Evolutionary conservation across 2,329 filamentous ascomycete genomes (phyloP).

Genomic region (Thelonectria rubi): DNA sequence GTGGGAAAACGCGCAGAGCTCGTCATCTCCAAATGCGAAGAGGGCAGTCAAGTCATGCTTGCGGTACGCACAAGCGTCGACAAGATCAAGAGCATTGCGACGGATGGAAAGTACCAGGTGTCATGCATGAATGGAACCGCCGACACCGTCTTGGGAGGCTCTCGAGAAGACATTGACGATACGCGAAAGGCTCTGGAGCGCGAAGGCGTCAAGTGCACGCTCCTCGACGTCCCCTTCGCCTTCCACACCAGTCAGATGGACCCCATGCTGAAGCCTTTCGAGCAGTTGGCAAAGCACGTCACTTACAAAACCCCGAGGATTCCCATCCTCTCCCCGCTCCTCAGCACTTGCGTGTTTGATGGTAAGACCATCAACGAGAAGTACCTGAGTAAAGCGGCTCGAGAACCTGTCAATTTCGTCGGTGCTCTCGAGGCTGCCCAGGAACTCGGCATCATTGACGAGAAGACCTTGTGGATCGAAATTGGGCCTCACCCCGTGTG

Average conservation of each 20-base stretch:
- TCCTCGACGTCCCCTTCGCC: slow-evolving; percentile 47
- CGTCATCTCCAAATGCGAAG: slow-evolving; percentile 53
- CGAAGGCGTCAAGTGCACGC: slow-evolving; percentile 41
- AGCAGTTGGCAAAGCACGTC: slow-evolving; percentile 30
- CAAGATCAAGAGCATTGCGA: slow-evolving; percentile 17
- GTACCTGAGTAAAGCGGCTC: slow-evolving; percentile 6
- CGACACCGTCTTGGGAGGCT: slow-evolving; percentile 60
- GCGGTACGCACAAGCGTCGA: slow-evolving; percentile 35
- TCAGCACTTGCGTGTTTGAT: not conserved
- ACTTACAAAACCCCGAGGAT: slow-evolving; percentile 3
- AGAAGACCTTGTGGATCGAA: slow-evolving; percentile 8
- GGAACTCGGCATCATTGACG: not conserved
- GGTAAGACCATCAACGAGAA: not conserved
- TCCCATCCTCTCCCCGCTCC: slow-evolving; percentile 15
- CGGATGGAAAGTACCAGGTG: slow-evolving; percentile 34
- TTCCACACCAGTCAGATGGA: slow-evolving; percentile 50
- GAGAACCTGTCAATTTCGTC: slow-evolving; percentile 9
- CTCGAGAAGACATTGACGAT: slow-evolving; percentile 11
- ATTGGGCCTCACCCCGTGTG: slow-evolving; percentile 12
- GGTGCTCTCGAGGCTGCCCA: slow-evolving; percentile 2
- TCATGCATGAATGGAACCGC: slow-evolving; percentile 71
- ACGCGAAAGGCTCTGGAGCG: slow-evolving; percentile 5
- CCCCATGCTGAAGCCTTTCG: slow-evolving; percentile 58
- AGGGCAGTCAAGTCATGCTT: slow-evolving; percentile 46
- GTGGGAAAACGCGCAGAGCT: slow-evolving; percentile 67